Conservation (phyloP, 1,139 yeast species). For the Saccharomyces hybrid region DNA sequence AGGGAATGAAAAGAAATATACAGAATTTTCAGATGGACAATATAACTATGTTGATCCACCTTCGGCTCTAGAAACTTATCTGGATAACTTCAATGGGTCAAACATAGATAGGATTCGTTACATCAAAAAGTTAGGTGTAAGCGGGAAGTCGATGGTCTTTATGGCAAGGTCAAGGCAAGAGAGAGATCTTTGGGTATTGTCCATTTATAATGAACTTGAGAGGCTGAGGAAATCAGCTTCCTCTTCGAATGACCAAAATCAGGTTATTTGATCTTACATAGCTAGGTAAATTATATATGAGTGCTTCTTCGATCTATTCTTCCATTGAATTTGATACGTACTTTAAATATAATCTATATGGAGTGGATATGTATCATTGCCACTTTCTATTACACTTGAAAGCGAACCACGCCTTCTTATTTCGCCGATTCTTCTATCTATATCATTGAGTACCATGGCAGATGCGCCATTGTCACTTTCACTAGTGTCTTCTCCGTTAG, state of each 20-base stretch:
- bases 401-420: slow-evolving; percentile 1
- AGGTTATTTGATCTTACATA: not conserved
- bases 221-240: slow-evolving; percentile 33
- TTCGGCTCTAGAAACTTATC: slow-evolving; percentile 1
- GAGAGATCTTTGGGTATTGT: slow-evolving; percentile 73
- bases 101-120: slow-evolving; percentile 38
- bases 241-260: not conserved
- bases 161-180: slow-evolving; percentile 78
- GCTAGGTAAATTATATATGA: not conserved
- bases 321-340: not conserved
- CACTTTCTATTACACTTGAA: not conserved
- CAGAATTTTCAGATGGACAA: not conserved
- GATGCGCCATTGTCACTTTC: slow-evolving; percentile 8
- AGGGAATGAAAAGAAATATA: slow-evolving; percentile 1
- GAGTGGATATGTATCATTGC: not conserved
- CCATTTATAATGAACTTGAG: slow-evolving; percentile 57
- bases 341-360: not conserved
- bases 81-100: not conserved
- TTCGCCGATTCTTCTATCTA: slow-evolving; percentile 13
- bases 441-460: slow-evolving; percentile 8
- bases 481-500: not conserved
- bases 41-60: not conserved
- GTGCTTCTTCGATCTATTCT: not conserved
- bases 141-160: slow-evolving; percentile 64
- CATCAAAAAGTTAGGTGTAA: slow-evolving; percentile 53